Percentiles rank a stretch among this genome's conserved stretches.
Conservation (phyloP, 2,329 filamentous ascomycete species). For the Fusarium piperis region DNA sequence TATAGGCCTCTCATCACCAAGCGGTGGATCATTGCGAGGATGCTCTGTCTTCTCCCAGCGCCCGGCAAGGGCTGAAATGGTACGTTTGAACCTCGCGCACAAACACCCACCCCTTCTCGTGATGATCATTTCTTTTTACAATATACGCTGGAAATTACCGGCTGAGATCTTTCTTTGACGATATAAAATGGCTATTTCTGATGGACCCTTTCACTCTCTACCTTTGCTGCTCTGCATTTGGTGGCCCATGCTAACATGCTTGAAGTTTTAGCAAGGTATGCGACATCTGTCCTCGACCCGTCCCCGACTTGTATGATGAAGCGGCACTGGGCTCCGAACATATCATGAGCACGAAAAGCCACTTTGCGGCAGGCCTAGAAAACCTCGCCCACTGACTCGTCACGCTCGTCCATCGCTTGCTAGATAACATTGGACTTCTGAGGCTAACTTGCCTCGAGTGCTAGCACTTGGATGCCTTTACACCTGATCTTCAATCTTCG, state of each 20-base stretch:
- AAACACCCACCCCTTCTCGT: slow-evolving; percentile 33
- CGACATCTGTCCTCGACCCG: slow-evolving; percentile 20
- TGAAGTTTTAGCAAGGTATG: slow-evolving; percentile 49
- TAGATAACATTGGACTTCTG: slow-evolving; percentile 15
- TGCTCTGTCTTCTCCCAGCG: slow-evolving; percentile 11
- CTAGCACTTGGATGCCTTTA: slow-evolving; percentile 20
- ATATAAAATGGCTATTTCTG: slow-evolving; percentile 90
- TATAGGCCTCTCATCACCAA: slow-evolving; percentile 39
- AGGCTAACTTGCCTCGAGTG: slow-evolving; percentile 37
- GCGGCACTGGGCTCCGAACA: slow-evolving; percentile 96
- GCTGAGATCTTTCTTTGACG: slow-evolving; percentile 81
- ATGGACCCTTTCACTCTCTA: slow-evolving; percentile 51
- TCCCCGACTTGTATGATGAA: slow-evolving; percentile 73
- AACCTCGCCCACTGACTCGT: slow-evolving; percentile 95
- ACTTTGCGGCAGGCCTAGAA: slow-evolving; percentile 99
- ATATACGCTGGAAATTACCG: slow-evolving; percentile 95
- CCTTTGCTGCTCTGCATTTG: slow-evolving; percentile 10
- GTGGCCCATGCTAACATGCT: slow-evolving; percentile 46
- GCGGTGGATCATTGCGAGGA: slow-evolving; percentile 41
- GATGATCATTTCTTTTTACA: slow-evolving; percentile 73
- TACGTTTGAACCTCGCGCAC: slow-evolving; percentile 39
- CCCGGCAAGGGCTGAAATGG: slow-evolving; percentile 36
- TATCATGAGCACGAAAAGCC: slow-evolving; percentile 82
- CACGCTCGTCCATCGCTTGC: slow-evolving; percentile 16
- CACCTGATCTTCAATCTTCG: too few species aligned